phyloP scores from a whole-genome alignment of 2,329 filamentous ascomycete species.

The Metarhizium humberi region DNA sequence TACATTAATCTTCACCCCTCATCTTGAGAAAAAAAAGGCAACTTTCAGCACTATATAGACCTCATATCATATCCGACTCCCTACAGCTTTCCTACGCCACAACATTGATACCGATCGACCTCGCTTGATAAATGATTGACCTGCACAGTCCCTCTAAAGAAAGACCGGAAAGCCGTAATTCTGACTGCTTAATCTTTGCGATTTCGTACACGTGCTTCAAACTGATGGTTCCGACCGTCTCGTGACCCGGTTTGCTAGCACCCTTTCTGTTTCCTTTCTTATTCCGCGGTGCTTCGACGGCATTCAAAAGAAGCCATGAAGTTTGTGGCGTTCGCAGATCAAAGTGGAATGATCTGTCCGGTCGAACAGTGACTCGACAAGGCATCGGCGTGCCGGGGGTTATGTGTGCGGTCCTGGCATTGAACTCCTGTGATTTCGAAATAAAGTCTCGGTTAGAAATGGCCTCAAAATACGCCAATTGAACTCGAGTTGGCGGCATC shows the following conservation, averaged over 20 bases:
- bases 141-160: slow-evolving; percentile 63
- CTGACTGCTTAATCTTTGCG: slow-evolving; percentile 85
- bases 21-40: not conserved
- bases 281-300: slow-evolving; percentile 61
- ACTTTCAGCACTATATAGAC: not conserved
- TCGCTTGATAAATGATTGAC: slow-evolving; percentile 65
- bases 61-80: not conserved
- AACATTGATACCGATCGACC: slow-evolving; percentile 65
- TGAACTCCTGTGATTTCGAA: slow-evolving; percentile 69
- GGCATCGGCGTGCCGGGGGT: slow-evolving; percentile 76
- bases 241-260: slow-evolving; percentile 63
- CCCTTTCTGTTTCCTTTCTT: slow-evolving; percentile 75
- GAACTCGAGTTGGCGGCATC: not conserved
- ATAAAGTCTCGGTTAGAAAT: slow-evolving; percentile 9
- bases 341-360: slow-evolving; percentile 88
- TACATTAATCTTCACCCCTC: not conserved
- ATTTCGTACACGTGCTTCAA: slow-evolving; percentile 98
- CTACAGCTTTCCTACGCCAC: slow-evolving; percentile 38
- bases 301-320: slow-evolving; percentile 77
- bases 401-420: slow-evolving; percentile 84
- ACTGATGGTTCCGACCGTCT: slow-evolving; percentile 75
- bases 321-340: slow-evolving; percentile 92
- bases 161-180: slow-evolving; percentile 63
- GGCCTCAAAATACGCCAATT: not conserved
- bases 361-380: slow-evolving; percentile 81